Base-by-base conservation (phyloP, 2,329 filamentous ascomycete genomes). In the Aspergillus sergii region DNA sequence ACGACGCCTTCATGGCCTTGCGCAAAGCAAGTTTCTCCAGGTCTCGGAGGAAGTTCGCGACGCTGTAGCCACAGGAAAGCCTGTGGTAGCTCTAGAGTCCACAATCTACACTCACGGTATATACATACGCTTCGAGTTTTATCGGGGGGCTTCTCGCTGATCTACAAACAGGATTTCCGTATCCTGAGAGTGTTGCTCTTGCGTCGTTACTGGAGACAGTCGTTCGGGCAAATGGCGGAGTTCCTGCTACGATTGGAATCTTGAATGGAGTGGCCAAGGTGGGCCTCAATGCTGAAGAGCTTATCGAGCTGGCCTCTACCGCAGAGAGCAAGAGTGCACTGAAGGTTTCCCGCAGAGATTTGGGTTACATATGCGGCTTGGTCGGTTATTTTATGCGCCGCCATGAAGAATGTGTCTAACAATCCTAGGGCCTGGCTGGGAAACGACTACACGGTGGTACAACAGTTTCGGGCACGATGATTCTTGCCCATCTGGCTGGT, bases 61-160 rank as follows among this genome's bases (percentile, higher is more conserved):
- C 74, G 94, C 94, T 45, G 78, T 97, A 55, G 83, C 87, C 48
- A 86, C 87, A 14, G 88, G 89, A 61, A 89, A 88, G 71, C 94
- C 95, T 0, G 89, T 99, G 4, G 94, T 99, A 12, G 95, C 94
- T 19, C 85, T 99, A 5, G 95, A 99, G 79, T 93, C 92, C 2
- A 97, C 95, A 5, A 98, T 99, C 70, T 98, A 99, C 79, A 99
- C 95, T 1, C 95, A 99, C 79, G 94, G 93, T 83, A 78, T 58
- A 71, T 60, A 32, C 43, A 19, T n/a, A 19, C 11, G 5, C n/a
- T 16, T 39, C 8, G 7, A 9, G 10, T 21, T n/a, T 23, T 26
- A 11, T 19, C 28, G 23, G 30, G n/a, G 34, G 58, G 45, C 32
- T 14, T 7, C n/a, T 23, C 26, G 32, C 61, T 66, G 41, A 68